A percentile compares a stretch with the other conserved stretches of the same genome.
Conservation (phyloP, 164 flowering plant genomes). For the Annona squamosa region DNA sequence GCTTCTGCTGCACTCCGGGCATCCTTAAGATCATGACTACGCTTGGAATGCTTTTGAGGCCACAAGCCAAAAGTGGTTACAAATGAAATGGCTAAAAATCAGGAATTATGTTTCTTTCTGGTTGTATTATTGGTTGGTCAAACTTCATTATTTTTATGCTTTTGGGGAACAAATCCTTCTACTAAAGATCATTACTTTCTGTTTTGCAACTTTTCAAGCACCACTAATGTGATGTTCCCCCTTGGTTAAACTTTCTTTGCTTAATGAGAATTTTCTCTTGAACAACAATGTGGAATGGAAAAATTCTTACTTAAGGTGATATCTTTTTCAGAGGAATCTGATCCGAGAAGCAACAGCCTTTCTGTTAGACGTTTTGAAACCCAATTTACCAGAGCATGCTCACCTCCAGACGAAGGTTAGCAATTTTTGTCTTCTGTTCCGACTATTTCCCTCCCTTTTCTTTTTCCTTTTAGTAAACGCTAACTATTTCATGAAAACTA, state of each 20-base stretch:
- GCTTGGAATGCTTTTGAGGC: background rate
- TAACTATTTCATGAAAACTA: background rate
- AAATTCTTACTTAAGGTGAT: background rate
- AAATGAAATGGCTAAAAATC: background rate
- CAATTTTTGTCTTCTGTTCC: background rate
- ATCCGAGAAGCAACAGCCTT: slow-evolving; percentile 88
- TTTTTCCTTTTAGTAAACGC: background rate
- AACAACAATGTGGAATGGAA: background rate
- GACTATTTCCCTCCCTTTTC: background rate
- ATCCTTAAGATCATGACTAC: background rate
- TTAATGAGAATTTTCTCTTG: background rate
- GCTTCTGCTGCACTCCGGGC: background rate
- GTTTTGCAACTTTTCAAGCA: background rate
- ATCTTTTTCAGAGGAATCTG: slow-evolving; percentile 57
- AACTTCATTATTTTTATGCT: background rate
- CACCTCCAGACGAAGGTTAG: slow-evolving; percentile 69
- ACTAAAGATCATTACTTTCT: background rate
- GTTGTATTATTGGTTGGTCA: background rate
- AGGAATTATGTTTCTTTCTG: background rate
- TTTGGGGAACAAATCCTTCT: background rate
- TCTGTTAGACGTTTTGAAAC: slow-evolving; percentile 70
- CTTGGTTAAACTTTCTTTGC: background rate
- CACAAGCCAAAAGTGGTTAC: background rate
- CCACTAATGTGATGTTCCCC: background rate
- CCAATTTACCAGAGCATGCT: slow-evolving; percentile 74